Evolutionary conservation across 2,329 filamentous ascomycete species (phyloP).

Genomic region (Diaporthe ampelina): DNA sequence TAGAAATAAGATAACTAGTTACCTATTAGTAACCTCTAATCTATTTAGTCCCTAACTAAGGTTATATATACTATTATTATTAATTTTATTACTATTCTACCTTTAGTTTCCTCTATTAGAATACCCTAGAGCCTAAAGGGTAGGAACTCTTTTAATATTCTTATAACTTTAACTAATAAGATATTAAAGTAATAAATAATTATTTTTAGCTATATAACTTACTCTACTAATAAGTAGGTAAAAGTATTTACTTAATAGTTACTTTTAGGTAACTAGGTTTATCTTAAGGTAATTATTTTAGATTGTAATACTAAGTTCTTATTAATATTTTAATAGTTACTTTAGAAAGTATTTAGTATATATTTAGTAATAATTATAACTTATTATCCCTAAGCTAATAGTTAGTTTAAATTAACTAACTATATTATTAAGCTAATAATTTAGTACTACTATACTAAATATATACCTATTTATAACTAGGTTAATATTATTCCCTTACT

Average conservation of each 20-base stretch:
- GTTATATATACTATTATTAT: not conserved
- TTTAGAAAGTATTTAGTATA: not conserved
- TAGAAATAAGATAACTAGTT: not conserved
- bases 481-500: not conserved
- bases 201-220: not conserved
- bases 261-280: not conserved
- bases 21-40: not conserved
- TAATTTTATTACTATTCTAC: not conserved
- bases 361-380: not conserved
- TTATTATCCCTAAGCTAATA: not conserved
- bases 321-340: not conserved
- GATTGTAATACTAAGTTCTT: not conserved
- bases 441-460: not conserved
- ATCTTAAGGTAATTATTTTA: not conserved
- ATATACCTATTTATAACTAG: not conserved
- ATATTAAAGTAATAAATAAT: not conserved
- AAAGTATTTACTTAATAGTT: not conserved
- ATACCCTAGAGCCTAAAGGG: not conserved
- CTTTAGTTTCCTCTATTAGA: not conserved
- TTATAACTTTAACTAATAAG: not conserved
- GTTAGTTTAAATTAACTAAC: not conserved
- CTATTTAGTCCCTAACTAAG: not conserved
- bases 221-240: not conserved
- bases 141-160: not conserved
- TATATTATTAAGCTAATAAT: not conserved